Percentiles rank a stretch among this genome's conserved stretches.
These are phyloP conservation scores for Colletotrichum lindemuthianum DNA, from an alignment of 2,329 filamentous ascomycete genomes.

Conservation along the genomic window DNA sequence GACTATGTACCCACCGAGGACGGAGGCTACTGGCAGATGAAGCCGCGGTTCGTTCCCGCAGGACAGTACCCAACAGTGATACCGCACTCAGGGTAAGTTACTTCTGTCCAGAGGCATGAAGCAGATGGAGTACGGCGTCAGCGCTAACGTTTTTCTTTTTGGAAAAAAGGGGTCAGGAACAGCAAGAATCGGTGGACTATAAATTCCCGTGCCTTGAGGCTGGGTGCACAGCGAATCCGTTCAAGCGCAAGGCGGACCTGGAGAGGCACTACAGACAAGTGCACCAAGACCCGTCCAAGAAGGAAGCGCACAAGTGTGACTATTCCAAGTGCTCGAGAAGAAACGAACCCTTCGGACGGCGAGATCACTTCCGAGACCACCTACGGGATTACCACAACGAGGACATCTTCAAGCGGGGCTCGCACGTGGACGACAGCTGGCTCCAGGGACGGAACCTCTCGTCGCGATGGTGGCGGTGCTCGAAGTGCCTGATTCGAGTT, in stretches of 20 bases:
- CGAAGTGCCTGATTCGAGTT: constrained; percentile 60
- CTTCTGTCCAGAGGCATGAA: neutral
- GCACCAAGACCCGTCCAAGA: constrained; percentile 54
- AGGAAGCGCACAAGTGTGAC: constrained; percentile 60
- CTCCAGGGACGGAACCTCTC: constrained; percentile 51
- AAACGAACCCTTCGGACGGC: constrained; percentile 59
- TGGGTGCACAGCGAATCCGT: constrained; percentile 56
- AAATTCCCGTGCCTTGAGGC: constrained; percentile 47
- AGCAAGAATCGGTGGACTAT: constrained; percentile 32
- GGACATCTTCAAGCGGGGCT: constrained; percentile 60
- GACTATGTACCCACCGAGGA: constrained; percentile 34
- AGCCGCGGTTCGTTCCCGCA: constrained; percentile 32
- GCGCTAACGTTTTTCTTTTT: constrained; percentile 22
- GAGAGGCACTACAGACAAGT: constrained; percentile 62
- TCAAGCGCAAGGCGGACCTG: constrained; percentile 64
- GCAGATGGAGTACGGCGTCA: neutral
- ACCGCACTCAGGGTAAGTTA: constrained; percentile 34
- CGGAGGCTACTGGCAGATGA: constrained; percentile 36
- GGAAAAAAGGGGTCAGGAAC: constrained; percentile 28
- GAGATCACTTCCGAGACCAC: constrained; percentile 68
- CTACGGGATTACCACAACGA: constrained; percentile 66
- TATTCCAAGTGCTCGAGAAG: constrained; percentile 59
- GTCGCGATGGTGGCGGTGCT: constrained; percentile 63
- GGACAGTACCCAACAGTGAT: constrained; percentile 30
- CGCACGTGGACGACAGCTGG: constrained; percentile 48